Conservation (phyloP, 805 yeast genomes). For the Ascoidea tarda region DNA sequence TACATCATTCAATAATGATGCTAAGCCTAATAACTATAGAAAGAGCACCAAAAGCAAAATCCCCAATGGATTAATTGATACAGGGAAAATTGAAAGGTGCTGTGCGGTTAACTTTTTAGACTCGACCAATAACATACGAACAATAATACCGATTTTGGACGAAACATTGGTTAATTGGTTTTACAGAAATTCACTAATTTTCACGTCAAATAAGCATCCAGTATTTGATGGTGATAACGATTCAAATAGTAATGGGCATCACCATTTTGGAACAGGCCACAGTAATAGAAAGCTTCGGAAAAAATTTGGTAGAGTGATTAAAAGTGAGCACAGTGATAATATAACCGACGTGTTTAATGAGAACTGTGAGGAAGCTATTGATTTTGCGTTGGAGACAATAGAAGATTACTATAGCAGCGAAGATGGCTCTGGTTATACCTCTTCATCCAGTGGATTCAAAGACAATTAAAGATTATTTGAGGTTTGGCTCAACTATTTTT, state of each 20-base stretch:
- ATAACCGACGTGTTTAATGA: constrained; percentile 67
- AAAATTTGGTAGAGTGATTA: constrained; percentile 81
- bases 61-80: not conserved
- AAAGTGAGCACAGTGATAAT: constrained; percentile 52
- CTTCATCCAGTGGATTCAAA: not conserved
- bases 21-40: no score
- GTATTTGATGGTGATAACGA: constrained; percentile 56
- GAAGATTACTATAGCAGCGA: constrained; percentile 45
- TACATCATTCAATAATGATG: not conserved
- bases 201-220: constrained; percentile 58
- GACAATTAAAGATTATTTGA: no score
- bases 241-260: constrained; percentile 60
- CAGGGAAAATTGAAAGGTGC: constrained; percentile 7
- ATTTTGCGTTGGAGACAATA: constrained; percentile 66
- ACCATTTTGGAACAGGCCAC: constrained; percentile 70
- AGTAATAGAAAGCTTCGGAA: constrained; percentile 66
- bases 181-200: constrained; percentile 70
- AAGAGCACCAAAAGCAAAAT: not conserved
- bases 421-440: not conserved
- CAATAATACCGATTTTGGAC: constrained; percentile 77
- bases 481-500: no score
- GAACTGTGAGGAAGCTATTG: constrained; percentile 74
- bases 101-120: constrained; percentile 9
- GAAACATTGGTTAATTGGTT: constrained; percentile 89
- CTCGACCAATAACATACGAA: constrained; percentile 27